Percentiles rank a stretch among this genome's conserved stretches.
Evolutionary conservation across 2,329 filamentous ascomycete genomes (phyloP).

Genomic region (Alternaria brassicicola): DNA sequence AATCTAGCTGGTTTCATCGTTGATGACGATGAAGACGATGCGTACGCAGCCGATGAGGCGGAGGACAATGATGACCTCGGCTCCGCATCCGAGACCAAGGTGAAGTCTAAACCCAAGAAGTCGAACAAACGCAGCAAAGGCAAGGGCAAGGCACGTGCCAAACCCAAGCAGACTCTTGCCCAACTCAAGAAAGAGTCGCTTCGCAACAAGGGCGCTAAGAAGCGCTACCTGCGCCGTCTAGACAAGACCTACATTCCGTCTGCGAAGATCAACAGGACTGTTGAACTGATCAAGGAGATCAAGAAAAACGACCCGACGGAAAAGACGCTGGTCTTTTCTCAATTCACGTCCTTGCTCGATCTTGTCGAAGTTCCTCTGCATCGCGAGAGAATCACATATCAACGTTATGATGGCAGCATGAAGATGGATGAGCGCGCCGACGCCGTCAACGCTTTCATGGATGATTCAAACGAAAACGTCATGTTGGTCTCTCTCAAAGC

Average conservation of each 20-base stretch:
- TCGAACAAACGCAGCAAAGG: slow-evolving; percentile 47
- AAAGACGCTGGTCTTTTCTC: slow-evolving; percentile 82
- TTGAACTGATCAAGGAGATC: slow-evolving; percentile 66
- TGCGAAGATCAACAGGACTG: slow-evolving; percentile 73
- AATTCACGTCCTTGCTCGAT: slow-evolving; percentile 80
- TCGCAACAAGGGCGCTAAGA: slow-evolving; percentile 68
- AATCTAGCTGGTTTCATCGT: slow-evolving; percentile 63
- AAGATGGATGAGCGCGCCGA: slow-evolving; percentile 67
- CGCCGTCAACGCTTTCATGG: slow-evolving; percentile 71
- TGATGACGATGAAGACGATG: slow-evolving; percentile 52
- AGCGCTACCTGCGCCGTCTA: slow-evolving; percentile 72
- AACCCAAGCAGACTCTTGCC: slow-evolving; percentile 59
- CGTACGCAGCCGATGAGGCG: slow-evolving; percentile 51
- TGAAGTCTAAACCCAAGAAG: slow-evolving; percentile 32
- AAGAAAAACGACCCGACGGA: slow-evolving; percentile 61
- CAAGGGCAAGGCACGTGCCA: slow-evolving; percentile 50
- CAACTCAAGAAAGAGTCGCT: slow-evolving; percentile 71
- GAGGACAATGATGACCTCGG: slow-evolving; percentile 18
- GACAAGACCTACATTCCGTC: slow-evolving; percentile 73
- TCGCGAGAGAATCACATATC: slow-evolving; percentile 63
- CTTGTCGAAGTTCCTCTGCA: slow-evolving; percentile 74
- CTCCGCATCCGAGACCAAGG: slow-evolving; percentile 26
- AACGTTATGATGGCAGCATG: slow-evolving; percentile 81
- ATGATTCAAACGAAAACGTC: slow-evolving; percentile 65
- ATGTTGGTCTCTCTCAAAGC: slow-evolving; percentile 82